Evolutionary conservation across 495 filamentous ascomycete genomes (phyloP).

Genomic region (Pseudotulostoma volvatum): DNA sequence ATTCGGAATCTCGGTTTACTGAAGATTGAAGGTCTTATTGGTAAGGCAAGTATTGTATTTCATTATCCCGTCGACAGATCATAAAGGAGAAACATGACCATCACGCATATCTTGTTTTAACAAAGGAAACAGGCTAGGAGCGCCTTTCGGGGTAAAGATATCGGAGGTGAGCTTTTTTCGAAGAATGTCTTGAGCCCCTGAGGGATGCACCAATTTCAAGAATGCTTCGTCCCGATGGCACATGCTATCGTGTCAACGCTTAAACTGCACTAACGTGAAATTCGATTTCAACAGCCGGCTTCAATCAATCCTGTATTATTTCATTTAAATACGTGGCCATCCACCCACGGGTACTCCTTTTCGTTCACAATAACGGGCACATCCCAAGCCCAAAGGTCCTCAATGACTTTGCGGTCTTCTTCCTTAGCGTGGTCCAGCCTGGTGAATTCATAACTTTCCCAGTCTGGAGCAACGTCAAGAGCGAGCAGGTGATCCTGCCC

Average conservation of each 20-base stretch:
- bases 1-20: no score
- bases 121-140: neutral
- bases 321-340: conserved; percentile 99
- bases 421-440: conserved; percentile 81
- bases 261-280: no score
- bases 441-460: conserved; percentile 86
- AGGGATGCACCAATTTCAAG: no score
- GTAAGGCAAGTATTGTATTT: no score
- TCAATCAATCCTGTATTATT: no score
- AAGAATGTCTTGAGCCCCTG: no score
- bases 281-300: no score
- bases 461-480: conserved; percentile 94
- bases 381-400: conserved; percentile 82
- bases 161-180: neutral
- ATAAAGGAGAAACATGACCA: conserved; percentile 1
- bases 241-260: no score
- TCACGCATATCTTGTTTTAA: conserved; percentile 1
- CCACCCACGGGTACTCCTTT: conserved; percentile 64
- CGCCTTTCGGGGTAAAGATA: no score
- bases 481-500: conserved; percentile 74
- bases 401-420: conserved; percentile 69
- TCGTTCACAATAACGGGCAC: conserved; percentile 58
- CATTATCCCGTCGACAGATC: no score
- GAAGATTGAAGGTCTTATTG: no score
- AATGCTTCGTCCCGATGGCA: no score